These are phyloP conservation scores for Hansenula lynferdii DNA, from an alignment of 1,139 yeast species.

Conservation along the genomic window DNA sequence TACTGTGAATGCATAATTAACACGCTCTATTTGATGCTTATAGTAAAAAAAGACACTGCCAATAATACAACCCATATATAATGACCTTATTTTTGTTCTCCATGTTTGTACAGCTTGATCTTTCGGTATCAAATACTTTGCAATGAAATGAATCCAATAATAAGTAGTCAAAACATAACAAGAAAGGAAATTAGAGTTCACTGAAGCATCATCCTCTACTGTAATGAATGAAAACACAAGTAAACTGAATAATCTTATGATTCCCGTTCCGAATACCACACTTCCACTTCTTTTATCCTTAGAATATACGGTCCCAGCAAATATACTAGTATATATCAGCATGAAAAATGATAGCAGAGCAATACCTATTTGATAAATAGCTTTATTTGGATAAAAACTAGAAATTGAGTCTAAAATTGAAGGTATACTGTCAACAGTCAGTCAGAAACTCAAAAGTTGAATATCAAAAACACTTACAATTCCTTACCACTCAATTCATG, in stretches of 20 bases:
- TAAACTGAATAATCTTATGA: slow-evolving; percentile 3
- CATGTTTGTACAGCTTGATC: neutral
- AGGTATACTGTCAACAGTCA: slow-evolving; percentile 7
- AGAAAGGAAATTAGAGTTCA: slow-evolving; percentile 8
- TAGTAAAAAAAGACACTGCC: slow-evolving; percentile 7
- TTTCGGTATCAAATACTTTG: slow-evolving; percentile 1
- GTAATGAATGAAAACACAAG: slow-evolving; percentile 9
- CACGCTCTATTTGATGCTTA: slow-evolving; percentile 13
- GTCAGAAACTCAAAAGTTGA: too few relatives aligned
- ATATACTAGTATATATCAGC: neutral
- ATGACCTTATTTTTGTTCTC: slow-evolving; percentile 2
- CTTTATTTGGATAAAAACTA: slow-evolving; percentile 12
- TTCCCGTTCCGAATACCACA: neutral
- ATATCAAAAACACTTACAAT: slow-evolving; percentile 12
- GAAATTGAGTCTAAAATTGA: slow-evolving; percentile 10
- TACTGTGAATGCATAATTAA: slow-evolving; percentile 9
- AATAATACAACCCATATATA: slow-evolving; percentile 1
- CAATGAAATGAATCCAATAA: slow-evolving; percentile 9
- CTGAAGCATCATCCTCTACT: slow-evolving; percentile 6
- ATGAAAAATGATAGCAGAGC: slow-evolving; percentile 11
- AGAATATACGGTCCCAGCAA: neutral
- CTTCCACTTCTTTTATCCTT: neutral
- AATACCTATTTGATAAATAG: slow-evolving; percentile 11
- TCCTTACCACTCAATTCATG: slow-evolving; percentile 11
- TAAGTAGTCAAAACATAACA: slow-evolving; percentile 5